phyloP scores from a whole-genome alignment of 345 rosid genomes.

The Sisymbrium irio region DNA sequence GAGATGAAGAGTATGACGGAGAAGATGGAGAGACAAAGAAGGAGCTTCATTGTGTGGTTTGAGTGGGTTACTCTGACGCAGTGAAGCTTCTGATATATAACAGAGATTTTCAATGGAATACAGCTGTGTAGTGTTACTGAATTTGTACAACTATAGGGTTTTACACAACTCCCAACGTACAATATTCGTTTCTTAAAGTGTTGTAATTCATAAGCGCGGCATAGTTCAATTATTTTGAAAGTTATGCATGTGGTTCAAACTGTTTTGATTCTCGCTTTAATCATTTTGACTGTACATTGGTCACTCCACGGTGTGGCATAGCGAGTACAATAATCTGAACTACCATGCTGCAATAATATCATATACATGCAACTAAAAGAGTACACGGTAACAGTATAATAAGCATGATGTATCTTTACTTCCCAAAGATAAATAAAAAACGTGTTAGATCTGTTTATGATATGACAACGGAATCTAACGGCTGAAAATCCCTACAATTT shows the following conservation, averaged over 20 bases:
- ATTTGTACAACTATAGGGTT: neutral
- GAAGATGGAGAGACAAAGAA: slow-evolving; percentile 6
- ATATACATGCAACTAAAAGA: neutral
- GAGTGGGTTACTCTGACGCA: neutral
- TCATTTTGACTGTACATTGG: neutral
- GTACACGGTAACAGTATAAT: no score
- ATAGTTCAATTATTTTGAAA: neutral
- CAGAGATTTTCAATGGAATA: slow-evolving; percentile 16
- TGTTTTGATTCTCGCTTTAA: neutral
- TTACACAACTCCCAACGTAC: slow-evolving; percentile 21
- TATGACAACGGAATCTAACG: no score
- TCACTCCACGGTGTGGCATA: neutral
- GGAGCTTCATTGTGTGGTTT: slow-evolving; percentile 26
- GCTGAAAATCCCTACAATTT: neutral
- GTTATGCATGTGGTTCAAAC: neutral
- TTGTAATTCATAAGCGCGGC: neutral
- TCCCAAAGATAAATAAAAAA: no score
- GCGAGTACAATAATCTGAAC: neutral
- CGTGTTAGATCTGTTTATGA: no score
- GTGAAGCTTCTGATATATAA: neutral
- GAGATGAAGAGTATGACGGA: slow-evolving; percentile 24
- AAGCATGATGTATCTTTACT: neutral
- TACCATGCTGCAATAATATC: neutral
- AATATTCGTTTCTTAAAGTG: neutral
- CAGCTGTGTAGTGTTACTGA: slow-evolving; percentile 21